Conservation (phyloP, 1,139 yeast species). For the Hemisphaericaspora xylanilytica region DNA sequence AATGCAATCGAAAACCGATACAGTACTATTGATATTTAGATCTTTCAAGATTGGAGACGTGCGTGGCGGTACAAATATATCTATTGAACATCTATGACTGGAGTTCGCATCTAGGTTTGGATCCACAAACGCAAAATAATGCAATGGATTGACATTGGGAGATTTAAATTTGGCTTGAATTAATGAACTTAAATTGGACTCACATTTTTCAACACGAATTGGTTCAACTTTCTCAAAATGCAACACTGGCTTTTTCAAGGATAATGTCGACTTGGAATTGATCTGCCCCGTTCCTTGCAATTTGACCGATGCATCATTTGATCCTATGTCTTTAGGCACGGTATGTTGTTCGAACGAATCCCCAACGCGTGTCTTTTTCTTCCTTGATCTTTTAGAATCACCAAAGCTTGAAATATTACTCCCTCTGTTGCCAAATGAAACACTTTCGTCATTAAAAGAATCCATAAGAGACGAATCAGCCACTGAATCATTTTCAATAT, state of each 20-base stretch:
- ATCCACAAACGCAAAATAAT: constrained; percentile 51
- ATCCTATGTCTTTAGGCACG: constrained; percentile 11
- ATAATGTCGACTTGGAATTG: constrained; percentile 6
- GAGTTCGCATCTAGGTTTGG: constrained; percentile 24
- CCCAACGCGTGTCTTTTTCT: constrained; percentile 16
- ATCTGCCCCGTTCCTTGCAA: constrained; percentile 7
- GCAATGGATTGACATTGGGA: constrained; percentile 48
- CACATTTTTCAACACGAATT: constrained; percentile 4
- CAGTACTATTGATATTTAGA: constrained; percentile 42
- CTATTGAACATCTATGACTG: constrained; percentile 24
- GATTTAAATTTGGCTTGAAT: constrained; percentile 37
- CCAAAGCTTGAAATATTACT: constrained; percentile 11
- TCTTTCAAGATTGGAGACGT: constrained; percentile 29
- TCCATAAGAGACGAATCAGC: constrained; percentile 33
- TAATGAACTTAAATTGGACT: constrained; percentile 40
- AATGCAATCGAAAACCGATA: constrained; percentile 59
- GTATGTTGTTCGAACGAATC: constrained; percentile 22
- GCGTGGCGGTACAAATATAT: constrained; percentile 40
- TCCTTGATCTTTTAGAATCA: constrained; percentile 16
- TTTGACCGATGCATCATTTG: constrained; percentile 6
- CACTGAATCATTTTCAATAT: constrained; percentile 41
- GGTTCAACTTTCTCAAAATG: constrained; percentile 27
- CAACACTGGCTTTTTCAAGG: constrained; percentile 14
- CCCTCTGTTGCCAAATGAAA: constrained; percentile 10
- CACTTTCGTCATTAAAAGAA: constrained; percentile 19